Evolutionary conservation across 2,329 filamentous ascomycete species (phyloP).

Genomic region (Ophiostoma novo-ulmi): DNA sequence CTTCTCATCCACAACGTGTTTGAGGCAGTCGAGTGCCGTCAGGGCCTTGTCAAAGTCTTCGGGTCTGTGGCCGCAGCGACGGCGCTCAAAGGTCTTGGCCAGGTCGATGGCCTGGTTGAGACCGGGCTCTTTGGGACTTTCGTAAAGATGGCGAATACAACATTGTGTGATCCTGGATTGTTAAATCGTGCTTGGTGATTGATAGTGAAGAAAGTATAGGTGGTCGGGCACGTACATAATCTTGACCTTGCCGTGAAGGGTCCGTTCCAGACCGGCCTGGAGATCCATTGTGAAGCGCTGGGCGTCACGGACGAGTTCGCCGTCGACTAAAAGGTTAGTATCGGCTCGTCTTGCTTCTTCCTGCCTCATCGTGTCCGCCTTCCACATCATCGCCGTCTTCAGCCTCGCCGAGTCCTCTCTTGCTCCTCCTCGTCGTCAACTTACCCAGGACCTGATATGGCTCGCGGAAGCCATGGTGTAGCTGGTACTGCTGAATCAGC

Average conservation of each 20-base stretch:
- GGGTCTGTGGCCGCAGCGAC: slow-evolving; percentile 72
- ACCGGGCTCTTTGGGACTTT: slow-evolving; percentile 17
- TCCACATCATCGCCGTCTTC: background rate
- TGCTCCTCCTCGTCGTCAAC: slow-evolving; percentile 23
- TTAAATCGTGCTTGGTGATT: background rate
- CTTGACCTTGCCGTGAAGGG: slow-evolving; percentile 82
- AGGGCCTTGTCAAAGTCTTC: slow-evolving; percentile 67
- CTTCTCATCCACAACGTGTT: slow-evolving; percentile 70
- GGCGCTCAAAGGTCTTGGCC: slow-evolving; percentile 67
- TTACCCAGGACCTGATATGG: slow-evolving; percentile 82
- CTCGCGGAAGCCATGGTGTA: slow-evolving; percentile 84
- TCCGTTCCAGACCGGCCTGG: slow-evolving; percentile 67
- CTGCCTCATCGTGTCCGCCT: background rate
- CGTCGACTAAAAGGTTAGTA: slow-evolving; percentile 56
- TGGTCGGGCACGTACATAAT: slow-evolving; percentile 52
- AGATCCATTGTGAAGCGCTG: slow-evolving; percentile 85
- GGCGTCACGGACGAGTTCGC: slow-evolving; percentile 76
- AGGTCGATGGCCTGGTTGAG: slow-evolving; percentile 57
- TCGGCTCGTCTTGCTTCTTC: background rate
- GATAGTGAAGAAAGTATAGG: background rate
- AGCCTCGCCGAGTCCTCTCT: background rate
- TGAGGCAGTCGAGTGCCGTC: slow-evolving; percentile 63
- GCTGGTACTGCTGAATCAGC: slow-evolving; percentile 86
- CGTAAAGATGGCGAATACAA: slow-evolving; percentile 30
- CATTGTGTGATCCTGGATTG: slow-evolving; percentile 27